A percentile compares a stretch with the other conserved stretches of the same genome.
These are phyloP conservation scores for Apium graveolens DNA, from an alignment of 129 eudicot genomes.

Conservation along the genomic window DNA sequence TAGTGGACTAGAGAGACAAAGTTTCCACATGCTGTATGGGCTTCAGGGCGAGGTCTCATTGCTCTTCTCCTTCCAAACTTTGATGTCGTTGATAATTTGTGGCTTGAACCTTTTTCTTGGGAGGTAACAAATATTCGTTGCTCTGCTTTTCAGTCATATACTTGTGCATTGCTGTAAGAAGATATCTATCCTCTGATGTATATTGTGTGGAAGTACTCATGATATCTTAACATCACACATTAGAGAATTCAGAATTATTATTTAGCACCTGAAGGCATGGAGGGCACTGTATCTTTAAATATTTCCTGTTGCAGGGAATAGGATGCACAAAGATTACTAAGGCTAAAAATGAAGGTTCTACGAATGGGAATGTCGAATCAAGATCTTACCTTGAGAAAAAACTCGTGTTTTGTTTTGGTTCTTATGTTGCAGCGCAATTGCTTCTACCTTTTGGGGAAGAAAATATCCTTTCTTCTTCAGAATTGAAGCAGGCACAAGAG, in stretches of 20 bases:
- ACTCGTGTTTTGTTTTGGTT: conserved; percentile 90
- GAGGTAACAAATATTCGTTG: conserved; percentile 42
- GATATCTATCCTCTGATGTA: background rate
- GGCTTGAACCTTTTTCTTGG: conserved; percentile 93
- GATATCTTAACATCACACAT: background rate
- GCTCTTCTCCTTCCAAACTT: conserved; percentile 86
- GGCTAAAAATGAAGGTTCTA: conserved; percentile 51
- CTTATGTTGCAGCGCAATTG: conserved; percentile 76
- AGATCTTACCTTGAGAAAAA: conserved; percentile 85
- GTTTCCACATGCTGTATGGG: conserved; percentile 96
- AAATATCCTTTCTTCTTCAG: conserved; percentile 69
- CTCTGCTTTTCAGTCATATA: background rate
- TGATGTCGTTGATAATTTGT: conserved; percentile 79
- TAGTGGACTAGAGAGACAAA: conserved; percentile 87
- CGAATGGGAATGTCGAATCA: conserved; percentile 69
- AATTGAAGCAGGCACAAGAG: conserved; percentile 88
- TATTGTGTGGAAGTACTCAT: background rate
- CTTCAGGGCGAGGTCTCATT: conserved; percentile 93
- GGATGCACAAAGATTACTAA: conserved; percentile 85
- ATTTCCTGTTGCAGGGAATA: conserved; percentile 59
- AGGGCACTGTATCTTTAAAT: background rate
- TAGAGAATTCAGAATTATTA: background rate
- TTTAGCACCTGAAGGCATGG: background rate
- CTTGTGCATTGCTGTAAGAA: background rate
- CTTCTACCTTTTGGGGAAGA: conserved; percentile 97